Evolutionary conservation across 2,329 filamentous ascomycete species (phyloP).

Genomic region (Arthrobotrys pseudoclavata): DNA sequence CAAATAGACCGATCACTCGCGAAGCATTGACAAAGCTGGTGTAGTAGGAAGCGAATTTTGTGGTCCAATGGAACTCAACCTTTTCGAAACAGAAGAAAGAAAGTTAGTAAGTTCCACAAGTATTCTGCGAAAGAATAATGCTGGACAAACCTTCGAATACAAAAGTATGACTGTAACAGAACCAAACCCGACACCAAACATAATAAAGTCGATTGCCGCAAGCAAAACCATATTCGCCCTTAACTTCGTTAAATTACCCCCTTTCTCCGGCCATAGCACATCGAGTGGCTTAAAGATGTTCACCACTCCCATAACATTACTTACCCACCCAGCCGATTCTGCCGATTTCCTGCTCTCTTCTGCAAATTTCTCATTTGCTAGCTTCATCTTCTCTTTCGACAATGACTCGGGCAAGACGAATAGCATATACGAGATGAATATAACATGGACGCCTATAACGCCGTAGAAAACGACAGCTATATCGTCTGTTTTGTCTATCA

Average conservation of each 20-base stretch:
- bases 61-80: slow-evolving; percentile 48
- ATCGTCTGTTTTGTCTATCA: slow-evolving; percentile 81
- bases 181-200: slow-evolving; percentile 86
- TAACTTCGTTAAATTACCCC: slow-evolving; percentile 73
- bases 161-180: slow-evolving; percentile 84
- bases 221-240: slow-evolving; percentile 86
- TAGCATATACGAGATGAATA: slow-evolving; percentile 80
- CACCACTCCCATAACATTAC: slow-evolving; percentile 48
- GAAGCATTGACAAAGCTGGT: slow-evolving; percentile 79
- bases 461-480: slow-evolving; percentile 88
- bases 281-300: slow-evolving; percentile 83
- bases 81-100: background rate
- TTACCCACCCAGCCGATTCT: slow-evolving; percentile 64
- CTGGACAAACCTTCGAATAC: slow-evolving; percentile 75
- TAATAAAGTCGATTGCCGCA: slow-evolving; percentile 82
- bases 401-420: slow-evolving; percentile 87
- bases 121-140: background rate
- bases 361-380: slow-evolving; percentile 77
- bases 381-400: slow-evolving; percentile 77
- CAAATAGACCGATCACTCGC: slow-evolving; percentile 81
- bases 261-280: slow-evolving; percentile 80
- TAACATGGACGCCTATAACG: slow-evolving; percentile 76
- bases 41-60: slow-evolving; percentile 78
- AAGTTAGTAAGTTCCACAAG: slow-evolving; percentile 8
- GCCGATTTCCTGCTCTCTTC: slow-evolving; percentile 67